A percentile compares a stretch with the other conserved stretches of the same genome.
Conservation (phyloP, 108 stramenopile species). For the Parietichytrium sp. region DNA sequence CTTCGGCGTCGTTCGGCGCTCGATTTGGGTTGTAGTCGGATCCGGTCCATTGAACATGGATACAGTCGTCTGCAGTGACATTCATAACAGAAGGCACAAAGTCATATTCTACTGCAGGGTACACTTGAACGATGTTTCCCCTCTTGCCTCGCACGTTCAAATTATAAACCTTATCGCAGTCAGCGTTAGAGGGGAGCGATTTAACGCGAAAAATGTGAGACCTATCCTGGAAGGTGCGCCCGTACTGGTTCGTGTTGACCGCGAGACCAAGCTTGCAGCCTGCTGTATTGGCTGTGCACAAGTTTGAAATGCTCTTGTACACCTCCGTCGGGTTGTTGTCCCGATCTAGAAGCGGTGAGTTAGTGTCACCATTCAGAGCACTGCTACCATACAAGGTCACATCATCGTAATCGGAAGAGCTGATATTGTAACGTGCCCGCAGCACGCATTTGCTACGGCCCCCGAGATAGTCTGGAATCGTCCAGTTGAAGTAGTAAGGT, state of each 20-base stretch:
- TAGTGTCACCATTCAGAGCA: not conserved
- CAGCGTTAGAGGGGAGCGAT: not conserved
- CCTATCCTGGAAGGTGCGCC: conserved; percentile 56
- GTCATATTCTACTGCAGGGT: conserved; percentile 54
- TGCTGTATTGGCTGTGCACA: conserved; percentile 44
- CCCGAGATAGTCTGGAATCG: conserved; percentile 39
- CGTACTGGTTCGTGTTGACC: conserved; percentile 57
- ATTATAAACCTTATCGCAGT: conserved; percentile 41
- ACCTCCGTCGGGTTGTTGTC: conserved; percentile 15
- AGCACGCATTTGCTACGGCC: conserved; percentile 40
- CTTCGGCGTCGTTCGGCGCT: conserved; percentile 53
- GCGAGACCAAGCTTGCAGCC: conserved; percentile 39
- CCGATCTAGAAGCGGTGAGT: too few relatives aligned
- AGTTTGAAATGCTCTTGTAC: conserved; percentile 44
- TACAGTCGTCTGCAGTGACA: conserved; percentile 12
- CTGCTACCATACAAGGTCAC: too few relatives aligned
- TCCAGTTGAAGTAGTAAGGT: conserved; percentile 50
- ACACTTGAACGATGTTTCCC: conserved; percentile 55
- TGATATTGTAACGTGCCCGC: conserved; percentile 50
- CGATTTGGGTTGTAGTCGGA: conserved; percentile 53
- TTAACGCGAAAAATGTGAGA: conserved; percentile 48
- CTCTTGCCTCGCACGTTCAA: conserved; percentile 53
- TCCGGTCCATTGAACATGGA: conserved; percentile 56
- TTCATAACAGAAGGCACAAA: conserved; percentile 44
- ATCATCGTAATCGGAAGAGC: conserved; percentile 44